Evolutionary conservation across 1,284 basidiomycete species (phyloP), one percentile per base, ranked within the genome.

Genomic region (Bondarzewia mesenterica): DNA sequence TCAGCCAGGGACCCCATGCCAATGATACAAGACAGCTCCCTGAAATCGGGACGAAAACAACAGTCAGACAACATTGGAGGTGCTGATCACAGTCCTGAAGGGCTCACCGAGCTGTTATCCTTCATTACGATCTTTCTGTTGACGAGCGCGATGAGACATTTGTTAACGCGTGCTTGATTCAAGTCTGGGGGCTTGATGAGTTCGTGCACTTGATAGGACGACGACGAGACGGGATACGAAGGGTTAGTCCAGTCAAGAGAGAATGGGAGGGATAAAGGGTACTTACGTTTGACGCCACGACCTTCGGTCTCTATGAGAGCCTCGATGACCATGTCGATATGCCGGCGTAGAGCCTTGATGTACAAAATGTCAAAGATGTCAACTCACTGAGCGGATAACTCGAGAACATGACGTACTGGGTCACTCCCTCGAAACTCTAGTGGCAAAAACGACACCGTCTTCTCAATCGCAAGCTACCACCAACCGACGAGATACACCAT

Each of bases 401-500:
- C n/a, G n/a, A n/a, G n/a, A n/a, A n/a, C n/a, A 48, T 25, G 15
- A 63, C 82, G 50, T 58, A 89, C 89, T 3, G 86, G 83, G 64
- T 95, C 90, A 57, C 75, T 85, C 14, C 93, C 92, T 38, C 93
- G 77, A 63, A 93, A 97, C 64, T 96, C 93, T 21, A 96, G 73
- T 0, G 93, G 93, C 29, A 96, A 70, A 50, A 78, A 81, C 27
- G 84, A 77, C 37, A 95, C 78, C 32, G 92, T 77, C 52, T 77
- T 79, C 52, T 91, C 86, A 20, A 92, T 73, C 50, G 75, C 75
- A 43, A 85, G 62, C 78, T 85, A 14, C 21, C n/a, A n/a, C n/a
- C n/a, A n/a, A n/a, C n/a, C n/a, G n/a, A n/a, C n/a, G n/a, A n/a
- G n/a, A n/a, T n/a, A n/a, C n/a, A 20, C 14, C 22, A 23, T 20